Base-by-base conservation (phyloP, 306 rosid species). In the Casuarina glauca region DNA sequence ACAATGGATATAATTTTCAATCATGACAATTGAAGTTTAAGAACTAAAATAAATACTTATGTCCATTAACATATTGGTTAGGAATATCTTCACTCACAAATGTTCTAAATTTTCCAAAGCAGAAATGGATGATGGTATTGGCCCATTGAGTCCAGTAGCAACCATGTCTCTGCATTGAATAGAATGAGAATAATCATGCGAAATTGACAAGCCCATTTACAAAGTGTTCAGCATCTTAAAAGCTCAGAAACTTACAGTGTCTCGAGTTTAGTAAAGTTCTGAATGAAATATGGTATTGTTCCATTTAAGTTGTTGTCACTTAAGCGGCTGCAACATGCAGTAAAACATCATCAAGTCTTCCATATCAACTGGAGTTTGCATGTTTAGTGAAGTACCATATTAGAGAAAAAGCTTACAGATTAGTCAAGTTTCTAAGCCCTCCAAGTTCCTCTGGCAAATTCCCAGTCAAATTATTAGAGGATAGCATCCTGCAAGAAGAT, bases 391-490 rank as follows among this genome's bases (percentile, higher is more conserved):
- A 26, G 39, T 58, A 58, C 26, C 51, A n/a, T 32, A 58, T 5
- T 58, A 35, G 2, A 35, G 41, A 20, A 61, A 38, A 62, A 74
- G 44, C 77, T 71, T 55, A 82, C 85, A 73, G 35, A 77, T 55
- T 48, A 17, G 12, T 51, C 36, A 77, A n/a, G 4, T 48, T 73
- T 58, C n/a, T 77, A 4, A 82, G 67, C 49, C 44, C 36, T 5
- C 45, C 70, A 73, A 82, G 50, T n/a, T 26, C 49, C 58, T 45
- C 43, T 4, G 79, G 85, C 71, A 77, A 48, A 11, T 61, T 53
- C 57, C 85, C 76, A 61, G 32, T 69, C 45, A 82, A 66, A 15
- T 58, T 54, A 46, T 82, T 82, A 45, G 79, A 72, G 75, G 82
- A 76, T 44, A 73, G 71, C 6, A 55, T 4, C 81, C 85, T 57